Conservation (phyloP, 2,329 filamentous ascomycete species). For the Fusarium nisikadoi region DNA sequence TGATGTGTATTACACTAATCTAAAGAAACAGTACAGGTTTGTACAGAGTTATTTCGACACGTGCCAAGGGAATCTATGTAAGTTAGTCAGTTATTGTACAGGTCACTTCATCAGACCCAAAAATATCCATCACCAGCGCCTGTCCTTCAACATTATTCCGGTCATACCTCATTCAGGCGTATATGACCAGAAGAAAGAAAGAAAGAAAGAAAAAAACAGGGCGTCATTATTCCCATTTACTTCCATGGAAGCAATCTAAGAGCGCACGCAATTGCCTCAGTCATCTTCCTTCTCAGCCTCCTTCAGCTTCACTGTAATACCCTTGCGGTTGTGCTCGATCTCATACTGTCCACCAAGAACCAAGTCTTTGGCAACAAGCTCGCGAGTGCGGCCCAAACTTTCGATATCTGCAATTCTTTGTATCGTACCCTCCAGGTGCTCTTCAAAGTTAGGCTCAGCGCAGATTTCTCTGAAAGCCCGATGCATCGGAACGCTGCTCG, state of each 20-base stretch:
- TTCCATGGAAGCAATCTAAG: background rate
- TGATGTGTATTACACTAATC: constrained; percentile 2
- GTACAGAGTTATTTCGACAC: constrained; percentile 31
- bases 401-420: constrained; percentile 93
- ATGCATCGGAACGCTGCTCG: constrained; percentile 96
- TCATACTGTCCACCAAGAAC: constrained; percentile 85
- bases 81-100: constrained; percentile 34
- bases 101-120: constrained; percentile 25
- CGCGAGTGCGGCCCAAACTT: constrained; percentile 90
- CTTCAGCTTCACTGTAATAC: constrained; percentile 56
- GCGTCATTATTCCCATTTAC: constrained; percentile 7
- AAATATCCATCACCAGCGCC: constrained; percentile 13
- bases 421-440: constrained; percentile 83
- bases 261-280: constrained; percentile 2
- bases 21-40: constrained; percentile 25
- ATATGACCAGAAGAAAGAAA: background rate
- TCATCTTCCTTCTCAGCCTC: constrained; percentile 53
- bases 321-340: constrained; percentile 58
- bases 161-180: constrained; percentile 3
- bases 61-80: constrained; percentile 38
- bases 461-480: constrained; percentile 90
- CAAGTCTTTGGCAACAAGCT: constrained; percentile 94
- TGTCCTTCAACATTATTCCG: constrained; percentile 7
- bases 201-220: background rate
- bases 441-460: constrained; percentile 77